Conservation (phyloP, 805 yeast species). For the Saturnispora sekii region DNA sequence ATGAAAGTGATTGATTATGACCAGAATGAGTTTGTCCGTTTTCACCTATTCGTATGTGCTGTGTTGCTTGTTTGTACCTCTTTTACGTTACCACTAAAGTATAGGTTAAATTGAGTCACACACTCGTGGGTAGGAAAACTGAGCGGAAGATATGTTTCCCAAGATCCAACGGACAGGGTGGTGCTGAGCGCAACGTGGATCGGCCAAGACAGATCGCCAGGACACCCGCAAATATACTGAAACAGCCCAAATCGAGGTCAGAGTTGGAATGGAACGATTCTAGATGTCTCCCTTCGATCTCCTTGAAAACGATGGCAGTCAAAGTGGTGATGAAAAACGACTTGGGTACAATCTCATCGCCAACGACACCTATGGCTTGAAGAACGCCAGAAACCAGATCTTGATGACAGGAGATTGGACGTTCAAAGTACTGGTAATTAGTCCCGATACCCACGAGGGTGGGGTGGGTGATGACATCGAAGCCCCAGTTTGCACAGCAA, state of each 20-base stretch:
- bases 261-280: slow-evolving; percentile 21
- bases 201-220: no score
- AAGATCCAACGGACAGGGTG: no score
- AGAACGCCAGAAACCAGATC: slow-evolving; percentile 27
- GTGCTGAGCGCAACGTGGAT: no score
- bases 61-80: no score
- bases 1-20: no score
- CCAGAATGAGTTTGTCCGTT: no score
- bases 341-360: slow-evolving; percentile 34
- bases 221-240: no score
- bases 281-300: slow-evolving; percentile 26
- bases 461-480: slow-evolving; percentile 35
- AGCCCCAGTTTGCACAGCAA: slow-evolving; percentile 36
- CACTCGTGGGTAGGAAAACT: no score
- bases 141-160: no score
- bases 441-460: slow-evolving; percentile 31
- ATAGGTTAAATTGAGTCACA: no score
- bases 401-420: slow-evolving; percentile 38
- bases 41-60: no score
- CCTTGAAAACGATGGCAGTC: slow-evolving; percentile 27
- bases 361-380: slow-evolving; percentile 15
- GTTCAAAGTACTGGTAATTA: slow-evolving; percentile 31
- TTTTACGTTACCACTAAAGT: no score
- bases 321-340: slow-evolving; percentile 31
- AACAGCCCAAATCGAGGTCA: slow-evolving; percentile 31